phyloP scores from a whole-genome alignment of 176 grass and related monocot species.

The Eleusine coracana region DNA sequence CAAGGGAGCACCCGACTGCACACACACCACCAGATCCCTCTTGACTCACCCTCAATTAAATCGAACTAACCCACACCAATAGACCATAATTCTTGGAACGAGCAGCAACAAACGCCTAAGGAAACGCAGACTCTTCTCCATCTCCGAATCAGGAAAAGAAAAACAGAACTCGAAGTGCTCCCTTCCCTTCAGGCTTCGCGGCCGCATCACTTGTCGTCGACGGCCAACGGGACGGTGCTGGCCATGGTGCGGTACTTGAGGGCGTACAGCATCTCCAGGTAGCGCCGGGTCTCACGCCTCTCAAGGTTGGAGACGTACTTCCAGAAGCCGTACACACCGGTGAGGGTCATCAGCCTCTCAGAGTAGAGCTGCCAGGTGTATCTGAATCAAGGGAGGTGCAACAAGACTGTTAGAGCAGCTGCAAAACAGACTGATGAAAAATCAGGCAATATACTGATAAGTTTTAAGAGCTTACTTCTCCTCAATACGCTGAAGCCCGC shows the following conservation, averaged over 20 bases:
- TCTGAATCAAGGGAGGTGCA: slow-evolving; percentile 37
- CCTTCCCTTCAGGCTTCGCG: slow-evolving; percentile 23
- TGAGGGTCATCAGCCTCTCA: slow-evolving; percentile 96
- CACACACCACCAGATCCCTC: slow-evolving; percentile 27
- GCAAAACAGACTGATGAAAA: not conserved
- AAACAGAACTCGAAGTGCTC: slow-evolving; percentile 32
- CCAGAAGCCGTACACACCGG: slow-evolving; percentile 97
- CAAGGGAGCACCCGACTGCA: slow-evolving; percentile 41
- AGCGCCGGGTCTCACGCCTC: slow-evolving; percentile 89
- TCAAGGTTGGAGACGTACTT: slow-evolving; percentile 99
- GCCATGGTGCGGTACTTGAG: slow-evolving; percentile 97
- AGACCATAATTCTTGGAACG: slow-evolving; percentile 33
- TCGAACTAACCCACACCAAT: slow-evolving; percentile 43
- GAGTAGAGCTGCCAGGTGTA: slow-evolving; percentile 99
- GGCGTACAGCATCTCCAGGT: slow-evolving; percentile 99
- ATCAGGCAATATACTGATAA: not conserved
- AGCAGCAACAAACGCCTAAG: slow-evolving; percentile 26
- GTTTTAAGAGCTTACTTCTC: slow-evolving; percentile 67
- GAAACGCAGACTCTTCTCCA: slow-evolving; percentile 42
- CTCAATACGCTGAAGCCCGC: slow-evolving; percentile 86
- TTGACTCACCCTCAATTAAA: slow-evolving; percentile 27
- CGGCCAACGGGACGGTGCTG: slow-evolving; percentile 77
- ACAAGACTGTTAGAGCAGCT: not conserved
- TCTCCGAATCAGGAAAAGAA: slow-evolving; percentile 23
- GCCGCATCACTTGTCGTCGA: slow-evolving; percentile 66